phyloP scores from a whole-genome alignment of 2,329 filamentous ascomycete genomes.

The Didymella pinodella region DNA sequence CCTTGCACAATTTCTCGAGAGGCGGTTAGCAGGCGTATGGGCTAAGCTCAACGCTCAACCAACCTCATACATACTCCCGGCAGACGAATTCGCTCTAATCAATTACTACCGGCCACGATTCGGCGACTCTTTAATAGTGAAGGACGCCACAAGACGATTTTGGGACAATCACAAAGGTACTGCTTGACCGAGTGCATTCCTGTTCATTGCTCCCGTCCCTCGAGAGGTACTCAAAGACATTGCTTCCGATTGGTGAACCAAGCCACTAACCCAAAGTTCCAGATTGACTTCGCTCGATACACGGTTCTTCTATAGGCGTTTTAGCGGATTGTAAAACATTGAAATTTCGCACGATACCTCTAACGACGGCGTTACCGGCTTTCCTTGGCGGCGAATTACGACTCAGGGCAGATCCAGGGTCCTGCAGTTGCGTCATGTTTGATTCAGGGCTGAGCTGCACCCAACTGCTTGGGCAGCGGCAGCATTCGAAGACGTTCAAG shows the following conservation, averaged over 20 bases:
- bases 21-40: constrained; percentile 68
- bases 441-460: constrained; percentile 29
- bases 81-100: constrained; percentile 84
- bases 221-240: constrained; percentile 17
- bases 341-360: constrained; percentile 37
- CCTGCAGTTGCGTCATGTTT: constrained; percentile 27
- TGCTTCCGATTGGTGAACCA: not conserved
- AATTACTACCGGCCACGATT: constrained; percentile 81
- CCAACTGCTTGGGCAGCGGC: constrained; percentile 25
- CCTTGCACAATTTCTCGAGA: constrained; percentile 71
- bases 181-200: constrained; percentile 21
- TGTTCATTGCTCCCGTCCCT: constrained; percentile 12
- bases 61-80: constrained; percentile 74
- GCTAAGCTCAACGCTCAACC: constrained; percentile 69
- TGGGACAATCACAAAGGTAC: constrained; percentile 59
- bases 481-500: constrained; percentile 17
- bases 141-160: constrained; percentile 63
- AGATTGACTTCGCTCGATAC: constrained; percentile 17
- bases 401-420: constrained; percentile 22
- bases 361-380: constrained; percentile 41
- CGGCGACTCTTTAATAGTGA: constrained; percentile 59
- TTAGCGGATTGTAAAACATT: constrained; percentile 23
- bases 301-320: constrained; percentile 25
- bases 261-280: constrained; percentile 4
- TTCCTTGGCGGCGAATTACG: constrained; percentile 26